These are phyloP conservation scores for Trichoderma oligosporum DNA, from an alignment of 2,329 filamentous ascomycete species.

Conservation along the genomic window DNA sequence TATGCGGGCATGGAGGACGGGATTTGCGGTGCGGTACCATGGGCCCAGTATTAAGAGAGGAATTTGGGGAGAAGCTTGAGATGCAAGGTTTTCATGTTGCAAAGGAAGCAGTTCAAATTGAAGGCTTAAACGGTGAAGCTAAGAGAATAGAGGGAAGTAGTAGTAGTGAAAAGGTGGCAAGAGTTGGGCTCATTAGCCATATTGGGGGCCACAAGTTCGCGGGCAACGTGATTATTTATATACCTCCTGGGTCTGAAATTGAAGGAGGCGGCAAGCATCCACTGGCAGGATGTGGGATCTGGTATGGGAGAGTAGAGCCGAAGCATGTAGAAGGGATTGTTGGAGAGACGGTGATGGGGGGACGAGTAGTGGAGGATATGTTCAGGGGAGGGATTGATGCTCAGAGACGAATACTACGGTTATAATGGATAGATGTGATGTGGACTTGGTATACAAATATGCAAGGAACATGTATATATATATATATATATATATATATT, in stretches of 20 bases:
- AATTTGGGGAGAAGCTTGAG: constrained; percentile 63
- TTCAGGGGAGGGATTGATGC: constrained; percentile 66
- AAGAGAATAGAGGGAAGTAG: constrained; percentile 25
- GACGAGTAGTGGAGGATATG: constrained; percentile 65
- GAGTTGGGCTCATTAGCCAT: constrained; percentile 70
- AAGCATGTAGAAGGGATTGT: constrained; percentile 73
- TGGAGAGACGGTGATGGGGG: constrained; percentile 62
- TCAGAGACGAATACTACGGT: constrained; percentile 49
- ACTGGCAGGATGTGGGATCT: constrained; percentile 68
- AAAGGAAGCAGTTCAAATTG: constrained; percentile 42
- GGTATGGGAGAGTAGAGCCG: constrained; percentile 77
- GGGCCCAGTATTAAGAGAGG: constrained; percentile 65
- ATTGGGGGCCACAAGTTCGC: constrained; percentile 84
- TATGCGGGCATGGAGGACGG: constrained; percentile 82
- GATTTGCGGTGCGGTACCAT: constrained; percentile 79
- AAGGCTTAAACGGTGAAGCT: neutral
- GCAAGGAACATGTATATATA: no score
- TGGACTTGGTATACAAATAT: no score
- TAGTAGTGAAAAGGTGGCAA: constrained; percentile 40
- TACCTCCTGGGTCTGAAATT: constrained; percentile 54
- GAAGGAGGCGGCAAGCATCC: constrained; percentile 47
- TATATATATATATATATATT: no score
- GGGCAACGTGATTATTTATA: constrained; percentile 77
- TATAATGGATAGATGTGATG: constrained; percentile 33
- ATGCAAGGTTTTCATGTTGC: constrained; percentile 48